These are phyloP conservation scores for Fusarium guadeloupense DNA, from an alignment of 2,329 filamentous ascomycete genomes.

Conservation along the genomic window DNA sequence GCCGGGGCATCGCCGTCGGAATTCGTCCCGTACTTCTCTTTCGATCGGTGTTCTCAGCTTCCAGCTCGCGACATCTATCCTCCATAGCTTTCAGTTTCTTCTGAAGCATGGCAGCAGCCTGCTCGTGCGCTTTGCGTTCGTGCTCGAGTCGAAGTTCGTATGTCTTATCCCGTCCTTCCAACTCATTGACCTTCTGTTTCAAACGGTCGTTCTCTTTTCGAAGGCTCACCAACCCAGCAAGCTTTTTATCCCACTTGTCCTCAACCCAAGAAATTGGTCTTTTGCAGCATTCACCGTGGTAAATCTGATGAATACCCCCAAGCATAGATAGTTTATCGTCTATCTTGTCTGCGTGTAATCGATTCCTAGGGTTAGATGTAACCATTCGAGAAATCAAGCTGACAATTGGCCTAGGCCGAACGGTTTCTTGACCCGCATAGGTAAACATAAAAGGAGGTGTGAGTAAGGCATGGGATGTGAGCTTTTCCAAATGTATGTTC, in stretches of 20 bases:
- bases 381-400: conserved; percentile 51
- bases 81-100: conserved; percentile 50
- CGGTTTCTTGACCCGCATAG: conserved; percentile 50
- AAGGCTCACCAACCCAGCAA: conserved; percentile 43
- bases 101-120: conserved; percentile 47
- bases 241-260: conserved; percentile 51
- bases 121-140: conserved; percentile 48
- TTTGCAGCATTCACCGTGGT: conserved; percentile 58
- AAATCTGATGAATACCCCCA: conserved; percentile 58
- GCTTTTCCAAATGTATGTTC: conserved; percentile 46
- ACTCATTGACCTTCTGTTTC: conserved; percentile 46
- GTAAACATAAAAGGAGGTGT: conserved; percentile 51
- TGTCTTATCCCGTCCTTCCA: conserved; percentile 53
- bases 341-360: conserved; percentile 49
- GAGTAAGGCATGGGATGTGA: conserved; percentile 48
- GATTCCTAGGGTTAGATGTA: conserved; percentile 43
- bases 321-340: conserved; percentile 55
- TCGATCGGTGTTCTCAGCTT: conserved; percentile 40
- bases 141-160: conserved; percentile 52
- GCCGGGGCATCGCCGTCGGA: conserved; percentile 31
- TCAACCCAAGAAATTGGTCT: conserved; percentile 50
- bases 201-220: conserved; percentile 47
- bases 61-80: conserved; percentile 44
- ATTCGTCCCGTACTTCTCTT: conserved; percentile 34
- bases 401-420: conserved; percentile 53